phyloP scores from a whole-genome alignment of 768 basidiomycete genomes.

The Leccinum longicurvipes region DNA sequence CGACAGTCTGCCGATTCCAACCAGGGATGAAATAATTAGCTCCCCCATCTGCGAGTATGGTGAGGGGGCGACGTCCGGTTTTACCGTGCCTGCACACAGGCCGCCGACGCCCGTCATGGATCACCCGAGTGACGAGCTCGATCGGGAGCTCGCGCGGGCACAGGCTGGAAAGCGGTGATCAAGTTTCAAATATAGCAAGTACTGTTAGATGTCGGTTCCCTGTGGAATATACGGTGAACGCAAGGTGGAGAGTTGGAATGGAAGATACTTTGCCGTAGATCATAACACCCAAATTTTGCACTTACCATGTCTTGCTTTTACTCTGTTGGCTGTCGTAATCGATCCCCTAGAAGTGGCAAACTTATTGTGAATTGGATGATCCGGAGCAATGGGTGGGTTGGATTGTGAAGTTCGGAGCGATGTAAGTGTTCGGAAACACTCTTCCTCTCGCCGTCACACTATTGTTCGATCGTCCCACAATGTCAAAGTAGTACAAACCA shows the following conservation, averaged over 20 bases:
- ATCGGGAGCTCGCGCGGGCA: conserved; percentile 79
- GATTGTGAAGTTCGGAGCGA: too few relatives aligned
- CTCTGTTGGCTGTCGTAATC: not conserved
- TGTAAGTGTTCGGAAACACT: too few relatives aligned
- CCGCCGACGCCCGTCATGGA: conserved; percentile 75
- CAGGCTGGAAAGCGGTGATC: conserved; percentile 41
- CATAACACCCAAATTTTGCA: not conserved
- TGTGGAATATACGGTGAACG: not conserved
- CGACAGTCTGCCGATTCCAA: conserved; percentile 70
- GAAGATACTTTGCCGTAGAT: not conserved
- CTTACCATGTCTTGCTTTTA: not conserved
- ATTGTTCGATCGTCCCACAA: not conserved
- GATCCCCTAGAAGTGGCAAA: not conserved
- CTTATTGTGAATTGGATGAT: not conserved
- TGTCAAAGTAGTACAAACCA: not conserved
- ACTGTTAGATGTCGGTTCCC: not conserved
- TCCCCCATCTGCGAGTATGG: conserved; percentile 67
- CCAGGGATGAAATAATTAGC: conserved; percentile 75
- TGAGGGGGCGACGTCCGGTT: conserved; percentile 67
- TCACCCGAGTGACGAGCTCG: conserved; percentile 81
- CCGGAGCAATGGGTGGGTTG: too few relatives aligned
- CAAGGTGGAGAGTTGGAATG: not conserved
- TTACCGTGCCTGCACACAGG: conserved; percentile 46
- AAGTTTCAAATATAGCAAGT: not conserved
- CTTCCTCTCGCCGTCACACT: not conserved